phyloP scores from a whole-genome alignment of 805 yeast species.

The Lachancea sp. region DNA sequence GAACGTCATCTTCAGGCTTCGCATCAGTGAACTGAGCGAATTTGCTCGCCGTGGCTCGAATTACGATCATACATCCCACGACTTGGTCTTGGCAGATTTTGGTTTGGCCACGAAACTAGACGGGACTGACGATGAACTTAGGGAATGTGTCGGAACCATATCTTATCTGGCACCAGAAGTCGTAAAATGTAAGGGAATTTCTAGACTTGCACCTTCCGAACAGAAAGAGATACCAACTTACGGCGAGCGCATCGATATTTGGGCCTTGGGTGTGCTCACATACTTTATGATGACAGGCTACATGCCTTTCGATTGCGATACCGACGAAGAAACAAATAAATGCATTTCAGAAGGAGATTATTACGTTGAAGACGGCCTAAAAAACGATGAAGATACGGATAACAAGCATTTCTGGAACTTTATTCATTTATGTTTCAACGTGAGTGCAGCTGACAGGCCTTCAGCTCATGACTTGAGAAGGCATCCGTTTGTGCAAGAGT shows the following conservation, averaged over 20 bases:
- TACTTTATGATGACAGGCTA: constrained; percentile 69
- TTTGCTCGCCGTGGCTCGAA: constrained; percentile 9
- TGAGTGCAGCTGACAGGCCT: constrained; percentile 42
- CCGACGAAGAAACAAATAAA: constrained; percentile 57
- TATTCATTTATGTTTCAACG: constrained; percentile 45
- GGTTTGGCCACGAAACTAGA: constrained; percentile 53
- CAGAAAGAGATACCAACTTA: constrained; percentile 34
- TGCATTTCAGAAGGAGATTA: constrained; percentile 57
- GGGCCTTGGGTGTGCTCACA: constrained; percentile 71
- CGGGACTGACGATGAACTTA: constrained; percentile 32
- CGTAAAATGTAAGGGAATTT: constrained; percentile 35
- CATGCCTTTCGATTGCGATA: constrained; percentile 72
- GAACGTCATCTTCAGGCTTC: constrained; percentile 47
- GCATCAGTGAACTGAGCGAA: constrained; percentile 3
- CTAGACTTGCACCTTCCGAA: constrained; percentile 16
- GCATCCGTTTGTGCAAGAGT: constrained; percentile 38
- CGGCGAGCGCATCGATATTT: constrained; percentile 55
- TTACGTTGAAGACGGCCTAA: constrained; percentile 53
- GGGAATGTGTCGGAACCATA: constrained; percentile 58
- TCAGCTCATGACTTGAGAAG: constrained; percentile 39
- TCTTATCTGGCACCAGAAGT: constrained; percentile 76
- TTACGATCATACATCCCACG: constrained; percentile 30
- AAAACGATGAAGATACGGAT: constrained; percentile 45
- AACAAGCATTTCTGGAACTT: constrained; percentile 49
- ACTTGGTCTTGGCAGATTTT: constrained; percentile 38